Base-by-base conservation (phyloP, 257 asterid species). In the Cruciata laevipes region DNA sequence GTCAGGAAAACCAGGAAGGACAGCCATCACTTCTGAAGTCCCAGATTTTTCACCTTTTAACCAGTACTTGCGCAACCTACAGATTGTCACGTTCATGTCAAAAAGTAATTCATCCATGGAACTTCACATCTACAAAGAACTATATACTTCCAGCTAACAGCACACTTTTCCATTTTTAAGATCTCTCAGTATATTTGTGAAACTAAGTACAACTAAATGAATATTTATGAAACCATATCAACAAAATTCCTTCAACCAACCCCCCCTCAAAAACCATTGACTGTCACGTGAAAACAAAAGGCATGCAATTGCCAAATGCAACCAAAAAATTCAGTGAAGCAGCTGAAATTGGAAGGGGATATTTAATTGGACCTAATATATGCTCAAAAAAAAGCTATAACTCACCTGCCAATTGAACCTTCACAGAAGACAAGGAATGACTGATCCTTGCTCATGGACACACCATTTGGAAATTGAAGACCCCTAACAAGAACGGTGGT, bases 361-460 rank as follows among this genome's bases (percentile, higher is more conserved):
- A 51, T 53, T 9, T n/a, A 23, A 20, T 3, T 9, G 44, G 51
- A 71, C 49, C 24, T 42, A 42, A 62, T 21, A 30, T n/a, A 21
- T 31, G 3, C 18, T 49, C 71, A 16, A 47, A 56, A 20, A 60
- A 61, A 78, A 21, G n/a, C 9, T 31, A 63, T 11, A 20, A 40
- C 67, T 51, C 66, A 90, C 97, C 97, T 87, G 77, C 96, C 98
- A 17, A 81, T 44, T 31, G 84, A 67, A 74, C 96, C 85, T 74
- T 89, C 98, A 5, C 95, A 83, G 79, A 83, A 90, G 65, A 84
- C 95, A 66, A 93, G 75, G 83, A 88, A 93, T 0, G 90, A 88
- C 31, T 84, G 85, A 51, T 93, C 98, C 85, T 90, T 93, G 69
- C 98, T 93, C 13, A 93, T 71, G 75, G 97, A 90, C 42, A 93